phyloP scores from a whole-genome alignment of 495 filamentous ascomycete genomes.

The Neurospora tetraspora region DNA sequence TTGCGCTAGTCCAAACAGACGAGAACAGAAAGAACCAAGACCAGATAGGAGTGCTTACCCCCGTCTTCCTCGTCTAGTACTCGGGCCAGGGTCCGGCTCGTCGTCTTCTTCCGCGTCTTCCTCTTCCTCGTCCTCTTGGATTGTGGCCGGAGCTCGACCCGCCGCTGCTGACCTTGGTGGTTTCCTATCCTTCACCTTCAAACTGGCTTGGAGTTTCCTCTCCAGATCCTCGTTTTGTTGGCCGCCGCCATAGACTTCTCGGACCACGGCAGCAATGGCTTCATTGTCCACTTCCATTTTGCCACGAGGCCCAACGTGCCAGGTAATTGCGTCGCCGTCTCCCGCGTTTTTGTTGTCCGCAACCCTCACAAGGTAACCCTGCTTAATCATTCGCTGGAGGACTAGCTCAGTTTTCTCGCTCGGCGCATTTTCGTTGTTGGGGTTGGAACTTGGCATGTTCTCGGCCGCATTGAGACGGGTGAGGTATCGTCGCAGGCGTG shows the following conservation, averaged over 20 bases:
- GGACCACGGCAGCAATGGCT: conserved; percentile 61
- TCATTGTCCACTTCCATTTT: conserved; percentile 74
- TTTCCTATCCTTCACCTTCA: conserved; percentile 36
- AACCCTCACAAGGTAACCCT: conserved; percentile 74
- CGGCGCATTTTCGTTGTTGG: conserved; percentile 47
- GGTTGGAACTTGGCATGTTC: conserved; percentile 41
- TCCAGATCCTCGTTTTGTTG: conserved; percentile 36
- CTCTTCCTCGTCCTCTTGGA: conserved; percentile 10
- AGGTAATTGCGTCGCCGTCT: conserved; percentile 68
- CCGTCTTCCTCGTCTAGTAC: conserved; percentile 8
- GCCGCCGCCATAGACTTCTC: conserved; percentile 43
- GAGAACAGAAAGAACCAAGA: background rate
- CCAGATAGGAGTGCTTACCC: background rate
- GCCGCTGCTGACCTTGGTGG: conserved; percentile 6
- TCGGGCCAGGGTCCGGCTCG: conserved; percentile 15
- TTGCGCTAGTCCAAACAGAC: background rate
- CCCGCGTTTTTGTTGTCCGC: conserved; percentile 44
- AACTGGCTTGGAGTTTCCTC: conserved; percentile 40
- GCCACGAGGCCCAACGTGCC: conserved; percentile 71
- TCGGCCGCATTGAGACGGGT: conserved; percentile 63
- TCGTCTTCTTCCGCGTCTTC: conserved; percentile 6
- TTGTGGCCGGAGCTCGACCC: background rate
- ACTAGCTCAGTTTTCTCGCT: conserved; percentile 64
- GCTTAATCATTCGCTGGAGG: conserved; percentile 62
- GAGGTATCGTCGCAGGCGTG: conserved; percentile 63